Percentiles rank a stretch among this genome's conserved stretches.
Evolutionary conservation across 2,329 filamentous ascomycete genomes (phyloP).

Genomic region (Colletotrichum plurivorum): DNA sequence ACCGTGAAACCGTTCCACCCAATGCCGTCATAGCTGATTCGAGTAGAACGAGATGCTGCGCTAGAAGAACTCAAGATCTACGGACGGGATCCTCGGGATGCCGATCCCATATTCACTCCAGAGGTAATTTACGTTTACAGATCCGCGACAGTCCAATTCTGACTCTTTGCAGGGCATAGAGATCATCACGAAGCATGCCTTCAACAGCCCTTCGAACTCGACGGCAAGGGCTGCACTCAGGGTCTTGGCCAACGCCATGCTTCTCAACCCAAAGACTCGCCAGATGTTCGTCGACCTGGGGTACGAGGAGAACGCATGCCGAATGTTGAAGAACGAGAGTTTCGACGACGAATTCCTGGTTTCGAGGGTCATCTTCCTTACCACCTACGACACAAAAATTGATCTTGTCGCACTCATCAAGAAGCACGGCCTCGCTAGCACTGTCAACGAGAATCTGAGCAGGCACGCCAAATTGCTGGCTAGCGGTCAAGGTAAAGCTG

Average conservation of each 20-base stretch:
- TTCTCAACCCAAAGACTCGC: constrained; percentile 77
- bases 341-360: constrained; percentile 89
- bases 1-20: constrained; percentile 71
- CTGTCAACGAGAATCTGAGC: constrained; percentile 77
- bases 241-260: constrained; percentile 87
- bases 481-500: constrained; percentile 47
- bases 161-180: constrained; percentile 75
- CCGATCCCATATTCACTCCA: constrained; percentile 88
- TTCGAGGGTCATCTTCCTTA: constrained; percentile 84
- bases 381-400: constrained; percentile 82
- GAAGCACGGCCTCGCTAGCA: constrained; percentile 76
- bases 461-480: constrained; percentile 72
- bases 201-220: constrained; percentile 73
- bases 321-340: constrained; percentile 79
- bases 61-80: constrained; percentile 83
- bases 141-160: not conserved
- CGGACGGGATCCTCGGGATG: constrained; percentile 78
- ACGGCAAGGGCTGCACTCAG: constrained; percentile 83
- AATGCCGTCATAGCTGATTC: constrained; percentile 68
- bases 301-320: constrained; percentile 76
- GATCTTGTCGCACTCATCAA: constrained; percentile 76
- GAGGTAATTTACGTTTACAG: constrained; percentile 62
- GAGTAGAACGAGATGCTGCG: constrained; percentile 72
- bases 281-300: constrained; percentile 81
- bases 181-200: constrained; percentile 80